These are phyloP conservation scores for Lachnellula willkommii DNA, from an alignment of 2,329 filamentous ascomycete genomes.

Conservation along the genomic window DNA sequence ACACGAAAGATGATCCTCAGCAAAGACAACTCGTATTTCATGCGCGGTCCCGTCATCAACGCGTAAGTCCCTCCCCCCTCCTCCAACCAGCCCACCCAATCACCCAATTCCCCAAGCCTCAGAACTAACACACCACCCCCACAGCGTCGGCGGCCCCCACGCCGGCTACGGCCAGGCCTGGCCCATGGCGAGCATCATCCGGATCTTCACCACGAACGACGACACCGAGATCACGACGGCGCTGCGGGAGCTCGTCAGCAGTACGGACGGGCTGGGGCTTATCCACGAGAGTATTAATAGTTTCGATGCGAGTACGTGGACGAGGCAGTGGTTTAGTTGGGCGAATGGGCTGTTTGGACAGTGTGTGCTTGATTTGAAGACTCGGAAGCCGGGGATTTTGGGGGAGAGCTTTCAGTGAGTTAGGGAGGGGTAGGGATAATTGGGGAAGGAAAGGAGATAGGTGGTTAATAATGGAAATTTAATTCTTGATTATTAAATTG, in stretches of 20 bases:
- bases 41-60: slow-evolving; percentile 48
- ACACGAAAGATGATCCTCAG: slow-evolving; percentile 74
- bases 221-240: slow-evolving; percentile 30
- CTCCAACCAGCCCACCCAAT: slow-evolving; percentile 63
- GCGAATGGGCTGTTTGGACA: slow-evolving; percentile 85
- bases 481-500: no score
- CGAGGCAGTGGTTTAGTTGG: slow-evolving; percentile 67
- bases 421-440: slow-evolving; percentile 29
- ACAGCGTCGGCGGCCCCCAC: slow-evolving; percentile 61
- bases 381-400: slow-evolving; percentile 64
- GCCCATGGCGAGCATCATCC: slow-evolving; percentile 53
- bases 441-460: no score
- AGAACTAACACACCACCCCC: slow-evolving; percentile 28
- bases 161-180: slow-evolving; percentile 55
- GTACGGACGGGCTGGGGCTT: slow-evolving; percentile 34
- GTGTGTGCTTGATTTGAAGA: slow-evolving; percentile 69
- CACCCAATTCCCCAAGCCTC: slow-evolving; percentile 21
- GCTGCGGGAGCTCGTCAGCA: slow-evolving; percentile 25
- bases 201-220: slow-evolving; percentile 43
- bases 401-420: slow-evolving; percentile 42
- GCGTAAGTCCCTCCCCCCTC: slow-evolving; percentile 36
- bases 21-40: slow-evolving; percentile 73
- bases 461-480: no score
- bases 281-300: slow-evolving; percentile 46
- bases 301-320: slow-evolving; percentile 37